Conservation (phyloP, 768 basidiomycete species). For the Collybia mongolica region DNA sequence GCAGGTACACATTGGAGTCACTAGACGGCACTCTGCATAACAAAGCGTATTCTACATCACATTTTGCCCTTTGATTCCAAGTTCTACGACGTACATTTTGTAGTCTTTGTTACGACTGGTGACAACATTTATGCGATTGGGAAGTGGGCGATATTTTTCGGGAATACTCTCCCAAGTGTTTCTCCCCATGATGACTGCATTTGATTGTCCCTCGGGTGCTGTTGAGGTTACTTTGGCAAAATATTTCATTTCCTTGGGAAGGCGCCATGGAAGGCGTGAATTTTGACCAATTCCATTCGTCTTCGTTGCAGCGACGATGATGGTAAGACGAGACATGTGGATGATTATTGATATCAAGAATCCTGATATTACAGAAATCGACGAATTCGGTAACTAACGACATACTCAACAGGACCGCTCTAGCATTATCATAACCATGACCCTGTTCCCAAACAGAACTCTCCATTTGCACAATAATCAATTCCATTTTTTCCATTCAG, state of each 20-base stretch:
- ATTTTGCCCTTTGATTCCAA: not conserved
- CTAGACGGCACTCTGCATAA: constrained; percentile 10
- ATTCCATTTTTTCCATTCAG: constrained; percentile 83
- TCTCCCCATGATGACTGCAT: constrained; percentile 92
- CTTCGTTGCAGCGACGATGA: constrained; percentile 91
- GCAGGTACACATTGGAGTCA: constrained; percentile 31
- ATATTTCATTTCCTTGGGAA: constrained; percentile 88
- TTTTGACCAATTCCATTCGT: constrained; percentile 85
- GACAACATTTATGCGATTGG: constrained; percentile 75
- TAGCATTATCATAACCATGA: not conserved
- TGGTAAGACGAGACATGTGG: constrained; percentile 68
- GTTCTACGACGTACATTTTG: constrained; percentile 49
- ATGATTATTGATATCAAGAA: not conserved
- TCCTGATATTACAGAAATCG: not conserved
- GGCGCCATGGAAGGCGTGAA: constrained; percentile 81
- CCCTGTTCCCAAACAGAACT: not conserved
- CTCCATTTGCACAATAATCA: constrained; percentile 19
- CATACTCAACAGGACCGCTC: no score
- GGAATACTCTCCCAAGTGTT: constrained; percentile 99
- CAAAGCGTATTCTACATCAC: not conserved
- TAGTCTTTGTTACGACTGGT: constrained; percentile 61
- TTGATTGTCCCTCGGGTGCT: constrained; percentile 53
- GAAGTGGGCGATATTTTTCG: constrained; percentile 74
- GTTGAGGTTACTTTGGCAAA: constrained; percentile 79
- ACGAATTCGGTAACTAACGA: no score